Percentiles rank a stretch among this genome's conserved stretches.
Conservation (phyloP, 257 asterid species). For the Vinca minor region DNA sequence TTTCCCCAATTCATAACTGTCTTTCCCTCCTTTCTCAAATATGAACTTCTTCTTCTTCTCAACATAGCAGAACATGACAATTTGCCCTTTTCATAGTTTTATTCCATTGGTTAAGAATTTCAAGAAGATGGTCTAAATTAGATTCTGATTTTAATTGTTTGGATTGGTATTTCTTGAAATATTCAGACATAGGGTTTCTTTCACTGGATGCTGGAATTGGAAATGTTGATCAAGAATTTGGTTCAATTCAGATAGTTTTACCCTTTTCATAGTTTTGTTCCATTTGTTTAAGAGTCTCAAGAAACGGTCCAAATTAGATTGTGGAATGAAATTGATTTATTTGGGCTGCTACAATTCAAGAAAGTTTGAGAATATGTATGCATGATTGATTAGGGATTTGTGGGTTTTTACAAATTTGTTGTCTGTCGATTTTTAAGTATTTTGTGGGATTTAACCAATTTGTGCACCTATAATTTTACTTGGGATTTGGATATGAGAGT, state of each 20-base stretch:
- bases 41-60: too few relatives aligned
- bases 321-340: conserved; percentile 3
- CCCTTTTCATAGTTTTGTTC: not conserved
- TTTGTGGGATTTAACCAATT: too few relatives aligned
- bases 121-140: too few relatives aligned
- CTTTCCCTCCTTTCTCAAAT: too few relatives aligned
- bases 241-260: not conserved
- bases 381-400: conserved; percentile 7
- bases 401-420: too few relatives aligned
- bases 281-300: not conserved
- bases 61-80: too few relatives aligned
- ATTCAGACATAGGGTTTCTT: conserved; percentile 10
- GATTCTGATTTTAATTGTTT: not conserved
- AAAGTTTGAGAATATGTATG: not conserved
- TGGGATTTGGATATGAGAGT: conserved; percentile 31
- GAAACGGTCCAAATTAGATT: too few relatives aligned
- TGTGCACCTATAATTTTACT: not conserved
- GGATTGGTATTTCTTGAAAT: not conserved
- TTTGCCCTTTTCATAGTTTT: too few relatives aligned
- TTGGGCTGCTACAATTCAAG: not conserved
- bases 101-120: too few relatives aligned
- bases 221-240: not conserved
- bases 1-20: too few relatives aligned
- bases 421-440: too few relatives aligned
- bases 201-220: not conserved